Evolutionary conservation across 805 yeast genomes (phyloP).

Genomic region (Grigorovia transvaalensis): DNA sequence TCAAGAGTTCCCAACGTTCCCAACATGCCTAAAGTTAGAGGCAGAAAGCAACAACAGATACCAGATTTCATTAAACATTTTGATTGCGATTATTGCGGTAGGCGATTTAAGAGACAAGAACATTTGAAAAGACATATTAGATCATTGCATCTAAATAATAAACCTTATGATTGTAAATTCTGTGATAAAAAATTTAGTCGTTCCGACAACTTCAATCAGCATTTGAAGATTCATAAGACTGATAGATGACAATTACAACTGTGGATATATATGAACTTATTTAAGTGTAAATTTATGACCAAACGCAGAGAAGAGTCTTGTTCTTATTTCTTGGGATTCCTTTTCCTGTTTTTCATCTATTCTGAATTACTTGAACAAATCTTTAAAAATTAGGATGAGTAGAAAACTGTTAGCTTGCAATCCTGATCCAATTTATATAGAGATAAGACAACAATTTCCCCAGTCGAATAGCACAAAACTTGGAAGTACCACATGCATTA

Average conservation of each 20-base stretch:
- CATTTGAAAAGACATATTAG: conserved; percentile 67
- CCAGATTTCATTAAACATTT: conserved; percentile 49
- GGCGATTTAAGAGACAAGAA: conserved; percentile 65
- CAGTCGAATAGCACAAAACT: too few species aligned
- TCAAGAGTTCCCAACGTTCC: background rate
- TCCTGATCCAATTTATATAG: too few species aligned
- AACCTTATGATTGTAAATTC: conserved; percentile 53
- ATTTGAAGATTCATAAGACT: conserved; percentile 43
- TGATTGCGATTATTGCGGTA: conserved; percentile 52
- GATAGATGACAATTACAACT: background rate
- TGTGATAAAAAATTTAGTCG: conserved; percentile 59
- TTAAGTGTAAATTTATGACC: background rate
- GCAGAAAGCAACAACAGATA: conserved; percentile 53
- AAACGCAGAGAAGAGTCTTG: too few species aligned
- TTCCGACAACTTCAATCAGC: conserved; percentile 57
- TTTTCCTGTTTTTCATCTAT: too few species aligned
- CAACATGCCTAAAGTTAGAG: conserved; percentile 38
- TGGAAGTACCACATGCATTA: too few species aligned
- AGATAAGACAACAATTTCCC: too few species aligned
- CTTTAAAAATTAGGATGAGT: too few species aligned
- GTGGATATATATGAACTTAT: too few species aligned
- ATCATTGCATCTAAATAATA: conserved; percentile 61
- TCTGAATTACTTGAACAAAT: too few species aligned
- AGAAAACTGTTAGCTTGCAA: too few species aligned
- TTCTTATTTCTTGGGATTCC: too few species aligned